Evolutionary conservation across 805 yeast genomes (phyloP).

Genomic region (Myxozyma neglecta): DNA sequence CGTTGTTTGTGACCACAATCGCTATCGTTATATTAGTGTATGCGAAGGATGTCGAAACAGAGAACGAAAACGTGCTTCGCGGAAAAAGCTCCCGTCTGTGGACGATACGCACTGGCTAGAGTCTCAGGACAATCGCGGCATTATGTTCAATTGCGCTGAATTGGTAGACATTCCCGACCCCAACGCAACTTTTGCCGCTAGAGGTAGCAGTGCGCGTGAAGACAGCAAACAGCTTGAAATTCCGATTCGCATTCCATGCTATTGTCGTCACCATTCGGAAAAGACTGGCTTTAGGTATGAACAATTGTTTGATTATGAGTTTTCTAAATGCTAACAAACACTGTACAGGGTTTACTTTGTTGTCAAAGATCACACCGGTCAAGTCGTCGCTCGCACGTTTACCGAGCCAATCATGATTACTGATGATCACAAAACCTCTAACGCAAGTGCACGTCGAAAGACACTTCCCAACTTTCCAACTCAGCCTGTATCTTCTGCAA

Average conservation of each 20-base stretch:
- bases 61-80: slow-evolving; percentile 89
- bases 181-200: slow-evolving; percentile 8
- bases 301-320: not conserved
- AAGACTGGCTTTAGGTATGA: slow-evolving; percentile 72
- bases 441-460: slow-evolving; percentile 23
- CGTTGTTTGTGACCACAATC: slow-evolving; percentile 59
- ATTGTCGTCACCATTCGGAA: slow-evolving; percentile 93
- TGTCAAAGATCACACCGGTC: slow-evolving; percentile 59
- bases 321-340: not conserved
- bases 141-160: slow-evolving; percentile 89
- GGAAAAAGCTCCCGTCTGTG: slow-evolving; percentile 78
- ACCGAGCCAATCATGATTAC: slow-evolving; percentile 83
- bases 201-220: slow-evolving; percentile 13
- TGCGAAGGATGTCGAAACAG: slow-evolving; percentile 88
- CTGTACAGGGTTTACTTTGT: slow-evolving; percentile 42
- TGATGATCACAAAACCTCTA: slow-evolving; percentile 77
- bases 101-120: slow-evolving; percentile 82
- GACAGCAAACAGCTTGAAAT: slow-evolving; percentile 47
- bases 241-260: slow-evolving; percentile 83
- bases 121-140: slow-evolving; percentile 71
- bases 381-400: slow-evolving; percentile 67
- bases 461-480: not conserved
- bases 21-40: slow-evolving; percentile 60
- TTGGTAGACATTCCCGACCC: slow-evolving; percentile 59
- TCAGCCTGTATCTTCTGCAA: slow-evolving; percentile 18